These are phyloP conservation scores for Penicillium sp. DNA, from an alignment of 2,329 filamentous ascomycete genomes.

Conservation along the genomic window DNA sequence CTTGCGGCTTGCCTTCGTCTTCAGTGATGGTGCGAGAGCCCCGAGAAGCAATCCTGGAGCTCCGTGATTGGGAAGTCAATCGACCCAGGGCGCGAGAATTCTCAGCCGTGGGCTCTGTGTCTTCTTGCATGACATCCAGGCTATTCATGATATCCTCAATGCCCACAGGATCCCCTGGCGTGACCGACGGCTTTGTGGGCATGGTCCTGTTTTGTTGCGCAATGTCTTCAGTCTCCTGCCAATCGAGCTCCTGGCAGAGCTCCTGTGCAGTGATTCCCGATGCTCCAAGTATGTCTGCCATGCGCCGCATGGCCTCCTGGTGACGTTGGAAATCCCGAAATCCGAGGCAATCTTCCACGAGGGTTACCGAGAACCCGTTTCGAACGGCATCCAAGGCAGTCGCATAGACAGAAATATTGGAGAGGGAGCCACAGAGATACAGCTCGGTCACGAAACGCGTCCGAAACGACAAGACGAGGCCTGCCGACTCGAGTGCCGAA, in stretches of 20 bases:
- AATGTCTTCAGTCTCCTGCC: constrained; percentile 37
- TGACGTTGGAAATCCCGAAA: constrained; percentile 67
- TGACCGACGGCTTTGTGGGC: constrained; percentile 12
- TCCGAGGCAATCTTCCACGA: constrained; percentile 84
- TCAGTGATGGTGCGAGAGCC: too few relatives aligned
- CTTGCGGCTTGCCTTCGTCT: constrained; percentile 16
- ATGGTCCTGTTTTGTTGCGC: constrained; percentile 17
- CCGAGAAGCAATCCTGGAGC: constrained; percentile 3
- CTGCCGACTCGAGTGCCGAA: constrained; percentile 74
- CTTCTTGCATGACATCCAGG: constrained; percentile 24
- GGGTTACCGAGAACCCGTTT: constrained; percentile 78
- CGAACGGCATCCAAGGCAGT: constrained; percentile 85
- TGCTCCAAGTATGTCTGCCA: constrained; percentile 70
- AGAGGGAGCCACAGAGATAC: constrained; percentile 79
- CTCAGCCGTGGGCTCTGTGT: constrained; percentile 6
- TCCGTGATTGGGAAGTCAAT: constrained; percentile 13
- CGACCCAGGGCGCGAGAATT: constrained; percentile 10
- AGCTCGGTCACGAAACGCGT: constrained; percentile 83
- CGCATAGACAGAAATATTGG: constrained; percentile 83
- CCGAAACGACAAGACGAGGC: constrained; percentile 69
- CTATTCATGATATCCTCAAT: constrained; percentile 34
- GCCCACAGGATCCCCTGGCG: constrained; percentile 18
- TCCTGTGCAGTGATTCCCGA: constrained; percentile 56
- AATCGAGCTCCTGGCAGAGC: constrained; percentile 48
- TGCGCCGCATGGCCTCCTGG: constrained; percentile 60